Evolutionary conservation across 495 filamentous ascomycete species (phyloP).

Genomic region (Hapsidospora chrysogenum): DNA sequence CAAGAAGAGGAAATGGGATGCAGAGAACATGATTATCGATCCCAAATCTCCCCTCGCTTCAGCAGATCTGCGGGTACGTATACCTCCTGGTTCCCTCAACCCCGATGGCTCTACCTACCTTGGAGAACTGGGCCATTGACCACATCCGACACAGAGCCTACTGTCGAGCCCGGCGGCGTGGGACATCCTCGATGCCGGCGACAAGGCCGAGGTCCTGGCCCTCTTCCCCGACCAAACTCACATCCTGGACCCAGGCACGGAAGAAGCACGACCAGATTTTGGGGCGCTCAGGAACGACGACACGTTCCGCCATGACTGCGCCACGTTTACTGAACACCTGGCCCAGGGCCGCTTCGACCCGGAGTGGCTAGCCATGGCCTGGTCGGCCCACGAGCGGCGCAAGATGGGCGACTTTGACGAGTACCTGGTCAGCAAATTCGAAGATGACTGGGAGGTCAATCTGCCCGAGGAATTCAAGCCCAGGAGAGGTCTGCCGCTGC

Average conservation of each 20-base stretch:
- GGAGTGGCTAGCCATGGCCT: slow-evolving; percentile 49
- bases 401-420: slow-evolving; percentile 51
- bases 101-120: slow-evolving; percentile 2
- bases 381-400: slow-evolving; percentile 42
- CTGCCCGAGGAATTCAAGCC: slow-evolving; percentile 13
- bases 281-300: slow-evolving; percentile 21
- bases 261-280: slow-evolving; percentile 16
- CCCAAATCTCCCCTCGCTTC: slow-evolving; percentile 34
- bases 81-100: neutral
- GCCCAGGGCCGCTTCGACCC: slow-evolving; percentile 42
- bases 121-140: no score
- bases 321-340: slow-evolving; percentile 34
- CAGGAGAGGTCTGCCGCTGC: no score
- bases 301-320: slow-evolving; percentile 26
- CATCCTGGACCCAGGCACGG: slow-evolving; percentile 15
- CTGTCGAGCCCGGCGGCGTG: slow-evolving; percentile 39
- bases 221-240: slow-evolving; percentile 34
- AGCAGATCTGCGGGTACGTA: slow-evolving; percentile 39
- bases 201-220: slow-evolving; percentile 36
- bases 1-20: slow-evolving; percentile 13
- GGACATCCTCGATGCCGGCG: slow-evolving; percentile 35
- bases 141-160: slow-evolving; percentile 25
- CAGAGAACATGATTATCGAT: slow-evolving; percentile 36
- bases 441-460: slow-evolving; percentile 56
- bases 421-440: slow-evolving; percentile 47